phyloP scores from a whole-genome alignment of 768 basidiomycete species.

The Suillus subluteus region DNA sequence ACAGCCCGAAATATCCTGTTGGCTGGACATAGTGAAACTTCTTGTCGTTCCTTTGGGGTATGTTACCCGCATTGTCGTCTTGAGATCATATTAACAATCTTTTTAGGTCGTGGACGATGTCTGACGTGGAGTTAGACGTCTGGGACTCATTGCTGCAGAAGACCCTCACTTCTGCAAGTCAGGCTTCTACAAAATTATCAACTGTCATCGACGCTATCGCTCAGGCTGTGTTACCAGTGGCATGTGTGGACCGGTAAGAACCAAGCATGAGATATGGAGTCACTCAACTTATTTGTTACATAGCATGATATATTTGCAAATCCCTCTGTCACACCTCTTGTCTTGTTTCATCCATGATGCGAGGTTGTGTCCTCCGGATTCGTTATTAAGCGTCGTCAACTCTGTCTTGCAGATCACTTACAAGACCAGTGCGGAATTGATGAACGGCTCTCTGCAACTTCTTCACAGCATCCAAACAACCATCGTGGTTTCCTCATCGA shows the following conservation, averaged over 20 bases:
- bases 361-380: constrained; percentile 16
- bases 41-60: constrained; percentile 55
- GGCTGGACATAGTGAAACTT: constrained; percentile 48
- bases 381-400: constrained; percentile 35
- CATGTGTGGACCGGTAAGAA: constrained; percentile 2
- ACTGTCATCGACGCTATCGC: constrained; percentile 20
- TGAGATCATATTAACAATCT: constrained; percentile 13
- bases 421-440: constrained; percentile 28
- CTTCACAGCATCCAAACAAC: constrained; percentile 39
- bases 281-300: not conserved
- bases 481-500: constrained; percentile 32
- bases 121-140: constrained; percentile 40
- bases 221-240: not conserved
- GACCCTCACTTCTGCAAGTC: constrained; percentile 31
- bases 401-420: constrained; percentile 40
- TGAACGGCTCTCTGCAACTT: constrained; percentile 38
- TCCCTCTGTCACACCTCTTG: constrained; percentile 22
- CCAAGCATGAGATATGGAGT: not conserved
- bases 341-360: constrained; percentile 14
- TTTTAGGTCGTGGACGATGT: constrained; percentile 50
- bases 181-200: constrained; percentile 15
- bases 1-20: constrained; percentile 30
- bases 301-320: constrained; percentile 13
- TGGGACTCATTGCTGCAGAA: constrained; percentile 46
- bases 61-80: constrained; percentile 13